phyloP scores from a whole-genome alignment of 2,329 filamentous ascomycete species.

The Lomentospora prolificans region DNA sequence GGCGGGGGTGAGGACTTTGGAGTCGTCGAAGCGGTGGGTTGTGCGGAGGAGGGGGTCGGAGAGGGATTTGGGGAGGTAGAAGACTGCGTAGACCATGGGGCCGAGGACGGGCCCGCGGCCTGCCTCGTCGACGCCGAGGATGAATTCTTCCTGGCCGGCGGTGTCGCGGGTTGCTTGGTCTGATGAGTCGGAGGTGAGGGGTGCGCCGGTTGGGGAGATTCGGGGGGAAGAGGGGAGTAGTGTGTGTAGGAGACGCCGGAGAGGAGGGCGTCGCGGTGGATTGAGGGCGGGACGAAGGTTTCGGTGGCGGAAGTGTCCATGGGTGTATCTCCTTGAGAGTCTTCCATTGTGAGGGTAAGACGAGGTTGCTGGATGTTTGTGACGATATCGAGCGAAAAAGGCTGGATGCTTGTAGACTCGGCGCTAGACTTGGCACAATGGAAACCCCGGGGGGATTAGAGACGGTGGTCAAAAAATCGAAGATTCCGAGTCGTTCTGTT shows the following conservation, averaged over 20 bases:
- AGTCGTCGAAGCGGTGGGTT: constrained; percentile 86
- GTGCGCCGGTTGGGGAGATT: constrained; percentile 24
- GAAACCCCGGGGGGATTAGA: no score
- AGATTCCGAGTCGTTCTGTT: no score
- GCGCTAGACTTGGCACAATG: no score
- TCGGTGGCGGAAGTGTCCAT: constrained; percentile 14
- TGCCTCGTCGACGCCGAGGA: constrained; percentile 86
- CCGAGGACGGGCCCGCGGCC: constrained; percentile 89
- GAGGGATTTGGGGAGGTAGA: constrained; percentile 64
- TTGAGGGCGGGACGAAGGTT: constrained; percentile 62
- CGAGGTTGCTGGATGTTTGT: background rate
- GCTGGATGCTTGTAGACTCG: no score
- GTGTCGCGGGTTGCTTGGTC: constrained; percentile 20
- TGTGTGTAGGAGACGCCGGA: constrained; percentile 60
- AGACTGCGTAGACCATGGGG: constrained; percentile 62
- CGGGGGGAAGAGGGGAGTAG: constrained; percentile 57
- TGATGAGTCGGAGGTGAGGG: constrained; percentile 9
- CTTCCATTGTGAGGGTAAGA: constrained; percentile 11
- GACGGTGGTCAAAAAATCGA: no score
- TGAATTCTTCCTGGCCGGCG: constrained; percentile 44
- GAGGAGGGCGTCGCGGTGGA: constrained; percentile 47
- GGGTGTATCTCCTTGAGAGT: constrained; percentile 6
- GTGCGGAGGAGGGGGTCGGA: constrained; percentile 65
- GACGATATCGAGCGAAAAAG: no score
- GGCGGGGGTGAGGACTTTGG: constrained; percentile 77